phyloP scores from a whole-genome alignment of 306 rosid genomes.

The Rubus idaeus region DNA sequence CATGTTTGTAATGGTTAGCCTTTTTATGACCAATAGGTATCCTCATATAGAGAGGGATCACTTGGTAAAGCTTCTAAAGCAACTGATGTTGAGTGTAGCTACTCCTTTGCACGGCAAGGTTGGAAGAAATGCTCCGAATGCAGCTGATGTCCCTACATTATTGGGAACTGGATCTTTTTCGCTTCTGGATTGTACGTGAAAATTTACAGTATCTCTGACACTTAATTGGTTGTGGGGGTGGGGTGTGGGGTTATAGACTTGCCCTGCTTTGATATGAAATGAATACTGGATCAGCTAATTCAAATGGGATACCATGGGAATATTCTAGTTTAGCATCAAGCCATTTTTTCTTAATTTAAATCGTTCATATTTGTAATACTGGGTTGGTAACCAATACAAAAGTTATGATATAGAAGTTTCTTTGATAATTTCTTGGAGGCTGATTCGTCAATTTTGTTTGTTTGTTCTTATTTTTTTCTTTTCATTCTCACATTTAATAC shows the following conservation, averaged over 20 bases:
- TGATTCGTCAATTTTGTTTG: not conserved
- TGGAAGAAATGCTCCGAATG: conserved; percentile 63
- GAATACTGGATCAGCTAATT: not conserved
- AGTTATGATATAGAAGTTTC: not conserved
- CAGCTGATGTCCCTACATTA: conserved; percentile 86
- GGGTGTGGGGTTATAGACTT: not conserved
- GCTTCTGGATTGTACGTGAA: conserved; percentile 72
- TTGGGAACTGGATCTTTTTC: conserved; percentile 88
- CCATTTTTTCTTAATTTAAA: not conserved
- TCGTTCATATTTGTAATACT: not conserved
- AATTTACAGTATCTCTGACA: conserved; percentile 29
- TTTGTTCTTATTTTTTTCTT: not conserved
- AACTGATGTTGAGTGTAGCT: conserved; percentile 51
- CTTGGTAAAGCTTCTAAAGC: conserved; percentile 81
- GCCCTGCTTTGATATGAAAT: not conserved
- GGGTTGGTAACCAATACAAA: not conserved
- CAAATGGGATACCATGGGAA: not conserved
- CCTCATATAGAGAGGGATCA: conserved; percentile 81
- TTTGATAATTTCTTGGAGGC: conserved; percentile 3
- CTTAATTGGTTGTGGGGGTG: conserved; percentile 8
- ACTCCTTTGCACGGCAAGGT: conserved; percentile 49
- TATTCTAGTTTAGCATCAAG: not conserved
- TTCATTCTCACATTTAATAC: not conserved
- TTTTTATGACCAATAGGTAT: conserved; percentile 55
- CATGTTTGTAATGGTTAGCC: conserved; percentile 2